Conservation (phyloP, 1,284 basidiomycete genomes). For the Phlebopus sp. region DNA sequence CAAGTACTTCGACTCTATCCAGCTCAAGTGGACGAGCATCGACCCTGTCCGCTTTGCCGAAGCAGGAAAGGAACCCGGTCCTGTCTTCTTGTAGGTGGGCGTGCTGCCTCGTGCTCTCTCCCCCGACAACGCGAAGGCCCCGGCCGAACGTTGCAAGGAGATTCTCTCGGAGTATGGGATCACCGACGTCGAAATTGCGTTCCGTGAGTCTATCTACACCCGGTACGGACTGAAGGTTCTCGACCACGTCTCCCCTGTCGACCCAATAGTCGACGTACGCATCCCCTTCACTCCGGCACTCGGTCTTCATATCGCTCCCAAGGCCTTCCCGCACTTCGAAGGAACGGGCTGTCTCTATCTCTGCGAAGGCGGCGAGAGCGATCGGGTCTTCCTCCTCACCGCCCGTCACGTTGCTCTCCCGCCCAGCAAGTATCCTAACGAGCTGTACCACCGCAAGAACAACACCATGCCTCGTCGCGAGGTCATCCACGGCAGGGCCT, state of each 20-base stretch:
- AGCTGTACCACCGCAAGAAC: conserved; percentile 14
- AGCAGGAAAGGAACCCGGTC: conserved; percentile 8
- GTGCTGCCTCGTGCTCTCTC: conserved; percentile 28
- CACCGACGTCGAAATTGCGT: conserved; percentile 4
- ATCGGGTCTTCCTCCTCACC: conserved; percentile 28
- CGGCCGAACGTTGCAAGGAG: conserved; percentile 20
- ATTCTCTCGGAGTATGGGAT: conserved; percentile 23
- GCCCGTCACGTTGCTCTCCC: conserved; percentile 27
- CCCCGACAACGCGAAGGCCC: conserved; percentile 20
- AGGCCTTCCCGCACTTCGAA: conserved; percentile 19
- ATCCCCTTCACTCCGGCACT: conserved; percentile 34
- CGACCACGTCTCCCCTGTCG: conserved; percentile 13
- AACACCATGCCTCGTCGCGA: conserved; percentile 15
- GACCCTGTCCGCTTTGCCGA: conserved; percentile 25
- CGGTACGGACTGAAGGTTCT: conserved; percentile 17
- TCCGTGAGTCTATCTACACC: neutral
- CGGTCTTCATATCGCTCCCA: conserved; percentile 32
- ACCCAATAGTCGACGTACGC: too few species aligned
- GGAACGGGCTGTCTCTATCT: conserved; percentile 37
- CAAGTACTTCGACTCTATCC: conserved; percentile 14
- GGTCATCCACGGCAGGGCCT: conserved; percentile 21
- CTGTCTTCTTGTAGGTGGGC: conserved; percentile 30
- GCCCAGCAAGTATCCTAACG: conserved; percentile 15
- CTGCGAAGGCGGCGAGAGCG: conserved; percentile 16
- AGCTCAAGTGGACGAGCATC: conserved; percentile 30